Conservation (phyloP, 805 yeast species). For the Cyberlindnera maclurae region DNA sequence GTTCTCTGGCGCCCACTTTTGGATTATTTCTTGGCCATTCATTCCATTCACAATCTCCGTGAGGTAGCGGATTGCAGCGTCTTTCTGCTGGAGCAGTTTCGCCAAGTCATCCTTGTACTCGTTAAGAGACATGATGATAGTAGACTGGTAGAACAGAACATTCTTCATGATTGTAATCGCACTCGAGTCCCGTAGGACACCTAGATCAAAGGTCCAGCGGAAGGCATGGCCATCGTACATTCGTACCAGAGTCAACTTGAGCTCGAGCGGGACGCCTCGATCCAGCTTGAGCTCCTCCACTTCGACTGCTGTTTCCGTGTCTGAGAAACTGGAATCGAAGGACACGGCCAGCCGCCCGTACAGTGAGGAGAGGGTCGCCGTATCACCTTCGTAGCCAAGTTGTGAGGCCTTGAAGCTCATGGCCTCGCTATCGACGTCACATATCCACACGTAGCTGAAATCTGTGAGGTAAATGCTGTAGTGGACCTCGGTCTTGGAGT, state of each 20-base stretch:
- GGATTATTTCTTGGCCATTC: slow-evolving; percentile 17
- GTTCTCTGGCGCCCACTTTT: slow-evolving; percentile 28
- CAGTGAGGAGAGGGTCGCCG: slow-evolving; percentile 7
- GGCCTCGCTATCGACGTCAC: slow-evolving; percentile 13
- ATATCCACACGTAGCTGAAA: slow-evolving; percentile 19
- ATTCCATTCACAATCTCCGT: slow-evolving; percentile 23
- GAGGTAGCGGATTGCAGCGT: slow-evolving; percentile 25
- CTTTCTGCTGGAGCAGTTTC: slow-evolving; percentile 23
- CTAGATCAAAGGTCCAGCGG: slow-evolving; percentile 19
- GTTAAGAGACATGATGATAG: slow-evolving; percentile 14
- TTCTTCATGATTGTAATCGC: slow-evolving; percentile 18
- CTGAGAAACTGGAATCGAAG: slow-evolving; percentile 12
- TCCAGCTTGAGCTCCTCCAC: slow-evolving; percentile 9
- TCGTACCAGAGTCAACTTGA: slow-evolving; percentile 11
- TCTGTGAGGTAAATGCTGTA: slow-evolving; percentile 19
- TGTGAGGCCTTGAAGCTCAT: slow-evolving; percentile 12
- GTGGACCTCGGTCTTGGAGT: slow-evolving; percentile 5
- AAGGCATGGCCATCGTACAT: slow-evolving; percentile 7
- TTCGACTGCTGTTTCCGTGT: slow-evolving; percentile 6
- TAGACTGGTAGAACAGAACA: slow-evolving; percentile 17
- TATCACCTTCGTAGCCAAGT: slow-evolving; percentile 10
- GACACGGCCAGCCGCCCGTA: slow-evolving; percentile 9
- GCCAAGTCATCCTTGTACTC: slow-evolving; percentile 16
- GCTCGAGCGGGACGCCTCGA: slow-evolving; percentile 14
- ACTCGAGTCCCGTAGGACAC: slow-evolving; percentile 16